Evolutionary conservation across 2,329 filamentous ascomycete genomes (phyloP).

Genomic region (Fusarium tanahbumbuense): DNA sequence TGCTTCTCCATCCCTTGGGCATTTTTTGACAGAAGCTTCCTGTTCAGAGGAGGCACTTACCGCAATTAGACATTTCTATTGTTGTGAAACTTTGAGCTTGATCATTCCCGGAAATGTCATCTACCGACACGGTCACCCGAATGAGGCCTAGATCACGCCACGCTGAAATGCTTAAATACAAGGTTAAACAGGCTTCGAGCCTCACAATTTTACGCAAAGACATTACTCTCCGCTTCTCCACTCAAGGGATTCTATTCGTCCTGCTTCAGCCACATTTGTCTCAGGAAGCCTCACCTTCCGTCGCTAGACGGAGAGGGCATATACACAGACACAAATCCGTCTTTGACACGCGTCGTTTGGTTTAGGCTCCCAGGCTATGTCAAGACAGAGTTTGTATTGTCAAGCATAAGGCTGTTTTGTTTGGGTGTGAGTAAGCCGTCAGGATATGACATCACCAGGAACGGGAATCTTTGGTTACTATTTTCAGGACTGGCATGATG

Average conservation of each 20-base stretch:
- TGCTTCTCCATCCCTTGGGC: neutral
- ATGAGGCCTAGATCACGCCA: neutral
- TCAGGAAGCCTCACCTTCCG: constrained; percentile 82
- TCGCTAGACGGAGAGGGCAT: constrained; percentile 73
- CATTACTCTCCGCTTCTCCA: constrained; percentile 56
- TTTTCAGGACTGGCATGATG: neutral
- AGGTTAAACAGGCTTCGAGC: constrained; percentile 51
- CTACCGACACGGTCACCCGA: neutral
- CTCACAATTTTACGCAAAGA: constrained; percentile 65
- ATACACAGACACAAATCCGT: neutral
- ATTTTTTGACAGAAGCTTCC: neutral
- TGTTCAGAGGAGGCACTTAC: neutral
- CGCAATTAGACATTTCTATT: neutral
- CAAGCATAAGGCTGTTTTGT: constrained; percentile 72
- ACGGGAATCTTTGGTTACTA: neutral
- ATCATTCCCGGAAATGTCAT: neutral
- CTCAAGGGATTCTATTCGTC: constrained; percentile 19
- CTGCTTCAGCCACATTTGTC: constrained; percentile 68
- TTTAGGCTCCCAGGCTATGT: constrained; percentile 60
- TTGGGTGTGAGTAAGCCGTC: neutral
- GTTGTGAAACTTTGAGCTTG: neutral
- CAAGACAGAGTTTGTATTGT: constrained; percentile 76
- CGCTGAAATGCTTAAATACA: constrained; percentile 16
- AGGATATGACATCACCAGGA: too few relatives aligned
- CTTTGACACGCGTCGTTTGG: constrained; percentile 5